A percentile compares a stretch with the other conserved stretches of the same genome.
Conservation (phyloP, 2,329 filamentous ascomycete genomes). For the Colletotrichum godetiae region DNA sequence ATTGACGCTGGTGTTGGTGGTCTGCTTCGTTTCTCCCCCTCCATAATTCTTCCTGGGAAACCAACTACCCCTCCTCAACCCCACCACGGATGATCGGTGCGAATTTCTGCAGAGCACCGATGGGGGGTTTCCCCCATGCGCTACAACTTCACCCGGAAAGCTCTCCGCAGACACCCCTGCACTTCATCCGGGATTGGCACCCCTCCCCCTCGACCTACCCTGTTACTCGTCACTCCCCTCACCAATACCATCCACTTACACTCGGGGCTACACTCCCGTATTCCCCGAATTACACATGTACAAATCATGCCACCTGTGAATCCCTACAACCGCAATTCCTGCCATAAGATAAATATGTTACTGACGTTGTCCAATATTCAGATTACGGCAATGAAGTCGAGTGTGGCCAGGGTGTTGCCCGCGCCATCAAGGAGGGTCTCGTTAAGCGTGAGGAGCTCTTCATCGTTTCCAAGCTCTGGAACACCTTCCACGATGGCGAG, state of each 20-base stretch:
- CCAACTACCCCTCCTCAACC: conserved; percentile 35
- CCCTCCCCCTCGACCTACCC: conserved; percentile 1
- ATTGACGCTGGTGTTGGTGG: not conserved
- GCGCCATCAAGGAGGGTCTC: conserved; percentile 83
- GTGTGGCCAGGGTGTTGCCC: conserved; percentile 79
- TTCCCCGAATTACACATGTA: conserved; percentile 13
- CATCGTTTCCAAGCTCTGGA: conserved; percentile 94
- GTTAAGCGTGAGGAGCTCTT: conserved; percentile 90
- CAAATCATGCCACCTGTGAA: not conserved
- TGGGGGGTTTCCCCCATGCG: conserved; percentile 14
- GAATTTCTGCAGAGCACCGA: conserved; percentile 15
- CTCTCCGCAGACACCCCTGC: conserved; percentile 25
- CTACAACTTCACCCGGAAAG: conserved; percentile 25
- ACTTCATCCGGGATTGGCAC: conserved; percentile 5
- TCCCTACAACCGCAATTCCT: too few relatives aligned
- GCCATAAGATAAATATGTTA: not conserved
- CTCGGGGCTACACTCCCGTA: conserved; percentile 1
- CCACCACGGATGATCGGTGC: conserved; percentile 30
- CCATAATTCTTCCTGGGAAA: conserved; percentile 5
- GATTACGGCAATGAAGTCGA: conserved; percentile 89
- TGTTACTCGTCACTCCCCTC: not conserved
- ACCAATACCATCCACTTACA: conserved; percentile 14
- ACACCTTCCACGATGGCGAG: conserved; percentile 87
- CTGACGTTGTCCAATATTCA: conserved; percentile 45
- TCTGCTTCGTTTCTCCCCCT: conserved; percentile 12